Evolutionary conservation across 352 stramenopile species (phyloP).

Genomic region (Globisporangium sylvaticum): DNA sequence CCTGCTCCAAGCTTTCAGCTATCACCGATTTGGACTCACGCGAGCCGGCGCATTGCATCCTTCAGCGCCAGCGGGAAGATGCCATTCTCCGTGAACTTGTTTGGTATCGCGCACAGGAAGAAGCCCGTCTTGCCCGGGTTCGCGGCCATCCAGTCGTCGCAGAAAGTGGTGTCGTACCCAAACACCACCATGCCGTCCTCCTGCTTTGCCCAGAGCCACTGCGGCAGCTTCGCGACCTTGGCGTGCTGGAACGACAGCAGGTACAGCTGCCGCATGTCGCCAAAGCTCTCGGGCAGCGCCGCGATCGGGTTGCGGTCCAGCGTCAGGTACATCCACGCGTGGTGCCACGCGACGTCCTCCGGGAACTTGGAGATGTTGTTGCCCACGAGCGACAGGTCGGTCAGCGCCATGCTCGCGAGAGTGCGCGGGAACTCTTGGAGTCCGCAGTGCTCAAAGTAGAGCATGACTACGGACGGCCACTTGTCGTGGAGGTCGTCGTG

Average conservation of each 20-base stretch:
- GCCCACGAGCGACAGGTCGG: constrained; percentile 27
- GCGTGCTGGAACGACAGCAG: constrained; percentile 5
- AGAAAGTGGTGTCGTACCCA: neutral
- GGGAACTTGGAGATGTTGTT: constrained; percentile 25
- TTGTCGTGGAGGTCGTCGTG: constrained; percentile 19
- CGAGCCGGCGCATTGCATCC: constrained; percentile 2
- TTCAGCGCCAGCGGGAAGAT: neutral
- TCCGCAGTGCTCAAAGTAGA: constrained; percentile 29
- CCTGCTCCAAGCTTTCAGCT: no score
- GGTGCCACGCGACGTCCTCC: constrained; percentile 8
- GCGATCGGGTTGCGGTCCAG: constrained; percentile 27
- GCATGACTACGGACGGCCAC: constrained; percentile 24
- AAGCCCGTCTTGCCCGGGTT: neutral
- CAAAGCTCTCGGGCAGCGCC: constrained; percentile 6
- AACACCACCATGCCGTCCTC: neutral
- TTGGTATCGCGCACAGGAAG: neutral
- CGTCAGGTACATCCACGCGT: constrained; percentile 25
- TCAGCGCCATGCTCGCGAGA: constrained; percentile 17
- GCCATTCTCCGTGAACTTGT: neutral
- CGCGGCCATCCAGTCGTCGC: neutral
- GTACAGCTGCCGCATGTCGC: neutral
- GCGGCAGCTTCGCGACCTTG: neutral
- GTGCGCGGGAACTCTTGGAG: constrained; percentile 21
- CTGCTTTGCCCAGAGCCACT: neutral
- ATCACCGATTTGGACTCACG: no score